Base-by-base conservation (phyloP, 805 yeast genomes). In the Barnettozyma sp. region DNA sequence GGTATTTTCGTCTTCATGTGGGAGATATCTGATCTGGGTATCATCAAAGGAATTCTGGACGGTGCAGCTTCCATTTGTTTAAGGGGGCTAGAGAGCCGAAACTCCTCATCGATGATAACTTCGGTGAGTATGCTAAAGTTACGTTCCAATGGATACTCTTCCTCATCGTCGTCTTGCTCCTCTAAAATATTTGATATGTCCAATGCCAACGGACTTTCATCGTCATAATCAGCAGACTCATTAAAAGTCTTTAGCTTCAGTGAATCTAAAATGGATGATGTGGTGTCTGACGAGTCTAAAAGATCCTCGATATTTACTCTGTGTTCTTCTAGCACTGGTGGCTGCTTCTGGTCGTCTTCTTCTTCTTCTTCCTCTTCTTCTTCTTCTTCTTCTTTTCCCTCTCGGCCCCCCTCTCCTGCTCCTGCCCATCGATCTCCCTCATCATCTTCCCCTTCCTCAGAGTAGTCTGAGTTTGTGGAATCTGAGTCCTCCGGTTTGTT, bases 231-330 rank as follows among this genome's bases (percentile, higher is more conserved):
- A 14, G 13, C 16, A 4, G 19, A 13, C 11, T 22, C 22, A 14
- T 15, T 28, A 14, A 14, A 40, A 2, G 33, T 13, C 17, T 35
- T 33, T 16, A 43, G 25, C 30, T 41, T 43, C 38, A 45, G 32
- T 4, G 41, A 23, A 11, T 44, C 40, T 32, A 44, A 29, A 4
- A 44, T 34, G 16, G 34, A 25, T 23, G 34, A 17, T 18, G 30
- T 44, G 4, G 40, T 44, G 9, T 42, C 47, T 5, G 50, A 42
- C 3, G 49, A 39, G 29, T 38, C 38, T 17, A 47, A 33, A 10
- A 39, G n/a, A 7, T 33, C 37, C 13, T 43, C 45, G 4, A 36
- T 17, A 11, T 41, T 36, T n/a, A 34, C 26, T 11, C n/a, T n/a
- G n/a, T n/a, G n/a, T n/a, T n/a, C n/a, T n/a, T n/a, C n/a, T n/a